Percentiles rank a stretch among this genome's conserved stretches.
Evolutionary conservation across 768 basidiomycete genomes (phyloP).

Genomic region (Neoboletus brunneissimus): DNA sequence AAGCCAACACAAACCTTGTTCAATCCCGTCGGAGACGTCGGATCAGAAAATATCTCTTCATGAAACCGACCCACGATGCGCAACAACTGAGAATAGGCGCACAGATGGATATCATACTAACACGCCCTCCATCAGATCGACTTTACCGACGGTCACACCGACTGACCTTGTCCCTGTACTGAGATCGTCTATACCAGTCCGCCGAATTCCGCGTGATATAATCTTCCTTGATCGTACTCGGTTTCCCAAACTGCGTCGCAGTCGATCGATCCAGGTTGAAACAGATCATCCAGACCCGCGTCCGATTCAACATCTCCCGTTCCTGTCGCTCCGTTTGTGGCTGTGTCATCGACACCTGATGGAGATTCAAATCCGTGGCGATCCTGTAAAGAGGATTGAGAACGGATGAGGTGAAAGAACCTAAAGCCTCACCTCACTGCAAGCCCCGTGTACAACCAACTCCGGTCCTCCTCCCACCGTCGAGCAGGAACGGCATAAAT

Average conservation of each 20-base stretch:
- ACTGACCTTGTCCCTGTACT: conserved; percentile 57
- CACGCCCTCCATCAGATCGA: no score
- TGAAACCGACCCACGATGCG: conserved; percentile 73
- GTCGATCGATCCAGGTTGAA: conserved; percentile 87
- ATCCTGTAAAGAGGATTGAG: no score
- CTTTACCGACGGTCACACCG: no score
- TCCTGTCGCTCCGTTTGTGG: conserved; percentile 73
- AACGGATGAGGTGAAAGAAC: no score
- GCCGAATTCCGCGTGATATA: conserved; percentile 60
- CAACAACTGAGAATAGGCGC: conserved; percentile 66
- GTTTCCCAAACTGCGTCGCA: conserved; percentile 87
- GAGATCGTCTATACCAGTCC: conserved; percentile 74
- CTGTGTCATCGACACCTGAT: conserved; percentile 58
- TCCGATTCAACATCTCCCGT: conserved; percentile 80
- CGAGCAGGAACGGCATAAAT: conserved; percentile 77
- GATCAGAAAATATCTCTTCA: conserved; percentile 73
- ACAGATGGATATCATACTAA: conserved; percentile 77
- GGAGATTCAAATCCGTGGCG: conserved; percentile 87
- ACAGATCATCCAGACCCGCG: conserved; percentile 88
- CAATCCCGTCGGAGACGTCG: conserved; percentile 60
- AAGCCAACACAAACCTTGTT: conserved; percentile 49
- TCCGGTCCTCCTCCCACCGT: conserved; percentile 86
- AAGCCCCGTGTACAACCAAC: conserved; percentile 86
- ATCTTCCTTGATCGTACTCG: conserved; percentile 84
- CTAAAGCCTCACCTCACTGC: conserved; percentile 58